Evolutionary conservation across 163 green algal genomes (phyloP).

Genomic region (Chloromonas sp.): DNA sequence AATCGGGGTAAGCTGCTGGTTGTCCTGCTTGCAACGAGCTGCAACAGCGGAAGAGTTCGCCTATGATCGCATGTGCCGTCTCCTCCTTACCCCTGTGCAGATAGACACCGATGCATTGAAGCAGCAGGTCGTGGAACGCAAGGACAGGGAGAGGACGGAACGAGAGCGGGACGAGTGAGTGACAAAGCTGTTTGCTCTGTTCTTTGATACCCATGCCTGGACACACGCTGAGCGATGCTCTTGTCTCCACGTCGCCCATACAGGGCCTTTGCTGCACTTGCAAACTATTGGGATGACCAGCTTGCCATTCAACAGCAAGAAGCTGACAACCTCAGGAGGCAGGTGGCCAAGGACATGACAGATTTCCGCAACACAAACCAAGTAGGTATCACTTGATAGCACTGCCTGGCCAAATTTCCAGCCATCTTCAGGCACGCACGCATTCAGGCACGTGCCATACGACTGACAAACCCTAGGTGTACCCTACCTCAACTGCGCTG

Average conservation of each 20-base stretch:
- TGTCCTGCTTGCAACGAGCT: neutral
- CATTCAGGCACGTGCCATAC: no score
- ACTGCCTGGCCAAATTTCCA: no score
- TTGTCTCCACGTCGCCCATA: neutral
- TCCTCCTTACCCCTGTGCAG: conserved; percentile 10
- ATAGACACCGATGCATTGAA: conserved; percentile 46
- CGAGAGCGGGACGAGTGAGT: conserved; percentile 43
- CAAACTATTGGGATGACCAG: conserved; percentile 45
- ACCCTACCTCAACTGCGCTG: no score
- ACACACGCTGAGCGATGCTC: neutral
- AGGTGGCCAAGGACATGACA: conserved; percentile 37
- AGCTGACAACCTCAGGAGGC: conserved; percentile 29
- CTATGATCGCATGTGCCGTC: neutral
- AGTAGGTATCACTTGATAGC: conserved; percentile 2
- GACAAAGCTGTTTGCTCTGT: neutral
- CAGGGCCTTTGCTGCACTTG: conserved; percentile 48
- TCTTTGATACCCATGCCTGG: neutral
- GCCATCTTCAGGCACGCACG: neutral
- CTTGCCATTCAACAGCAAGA: conserved; percentile 43
- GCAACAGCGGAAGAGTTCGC: no score
- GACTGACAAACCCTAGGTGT: no score
- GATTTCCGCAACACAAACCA: conserved; percentile 37
- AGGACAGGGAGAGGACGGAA: conserved; percentile 24
- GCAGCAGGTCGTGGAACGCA: conserved; percentile 38
- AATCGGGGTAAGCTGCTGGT: conserved; percentile 39